phyloP scores from a whole-genome alignment of 176 grass and related monocot species.

The Rhynchospora pubera region DNA sequence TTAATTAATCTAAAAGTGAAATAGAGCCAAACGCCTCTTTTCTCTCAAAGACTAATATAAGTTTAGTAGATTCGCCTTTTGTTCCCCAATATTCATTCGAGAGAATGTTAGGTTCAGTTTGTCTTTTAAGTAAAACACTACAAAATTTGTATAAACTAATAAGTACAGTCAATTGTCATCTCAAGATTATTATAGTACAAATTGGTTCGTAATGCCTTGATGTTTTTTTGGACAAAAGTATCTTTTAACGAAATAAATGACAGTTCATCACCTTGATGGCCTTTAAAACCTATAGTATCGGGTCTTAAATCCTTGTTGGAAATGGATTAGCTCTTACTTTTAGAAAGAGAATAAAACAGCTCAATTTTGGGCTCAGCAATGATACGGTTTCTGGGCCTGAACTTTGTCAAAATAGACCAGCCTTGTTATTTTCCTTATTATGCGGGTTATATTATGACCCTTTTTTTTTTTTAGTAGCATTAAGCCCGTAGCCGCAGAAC shows the following conservation, averaged over 20 bases:
- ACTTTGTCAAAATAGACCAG: too few relatives aligned
- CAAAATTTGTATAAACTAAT: neutral
- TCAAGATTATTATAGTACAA: neutral
- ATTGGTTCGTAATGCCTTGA: neutral
- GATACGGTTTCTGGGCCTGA: too few relatives aligned
- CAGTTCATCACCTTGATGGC: neutral
- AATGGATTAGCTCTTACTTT: neutral
- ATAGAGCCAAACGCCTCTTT: neutral
- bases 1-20: neutral
- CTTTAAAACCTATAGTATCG: neutral
- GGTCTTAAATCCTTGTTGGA: neutral
- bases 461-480: too few relatives aligned
- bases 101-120: constrained; percentile 14
- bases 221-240: neutral
- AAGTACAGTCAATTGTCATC: neutral
- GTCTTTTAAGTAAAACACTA: neutral
- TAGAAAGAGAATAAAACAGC: neutral
- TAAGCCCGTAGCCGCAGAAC: too few relatives aligned
- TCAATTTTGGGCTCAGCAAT: neutral
- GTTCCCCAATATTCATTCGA: neutral
- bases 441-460: too few relatives aligned
- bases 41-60: neutral
- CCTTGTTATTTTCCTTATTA: too few relatives aligned
- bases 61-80: neutral
- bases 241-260: neutral